Evolutionary conservation across 2,329 filamentous ascomycete genomes (phyloP).

Genomic region (Fusarium euwallaceae): DNA sequence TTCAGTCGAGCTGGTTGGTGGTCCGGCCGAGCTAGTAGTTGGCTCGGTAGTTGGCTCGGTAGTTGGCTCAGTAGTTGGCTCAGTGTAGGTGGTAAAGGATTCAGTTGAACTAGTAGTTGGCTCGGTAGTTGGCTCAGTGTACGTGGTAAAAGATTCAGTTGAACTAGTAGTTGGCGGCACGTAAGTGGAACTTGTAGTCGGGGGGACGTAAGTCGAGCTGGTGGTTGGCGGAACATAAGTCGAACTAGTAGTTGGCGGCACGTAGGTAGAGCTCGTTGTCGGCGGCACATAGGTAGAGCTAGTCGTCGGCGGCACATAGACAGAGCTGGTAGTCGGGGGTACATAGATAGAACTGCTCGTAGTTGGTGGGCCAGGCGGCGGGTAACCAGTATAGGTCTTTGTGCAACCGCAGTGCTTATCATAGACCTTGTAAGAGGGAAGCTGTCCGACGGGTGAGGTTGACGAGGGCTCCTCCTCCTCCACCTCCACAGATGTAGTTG

Average conservation of each 20-base stretch:
- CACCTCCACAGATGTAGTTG: not conserved
- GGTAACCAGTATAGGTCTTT: not conserved
- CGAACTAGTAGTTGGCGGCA: not conserved
- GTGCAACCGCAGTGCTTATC: slow-evolving; percentile 23
- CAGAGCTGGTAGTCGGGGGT: not conserved
- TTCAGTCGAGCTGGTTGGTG: not conserved
- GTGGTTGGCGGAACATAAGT: not conserved
- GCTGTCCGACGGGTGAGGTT: not conserved
- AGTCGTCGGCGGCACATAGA: not conserved
- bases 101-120: not conserved
- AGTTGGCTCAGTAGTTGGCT: not conserved
- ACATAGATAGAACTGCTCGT: not conserved
- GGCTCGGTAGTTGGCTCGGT: not conserved
- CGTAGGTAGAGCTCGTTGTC: not conserved
- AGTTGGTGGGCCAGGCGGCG: not conserved
- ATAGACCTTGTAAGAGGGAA: slow-evolving; percentile 12
- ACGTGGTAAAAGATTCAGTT: not conserved
- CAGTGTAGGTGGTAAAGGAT: not conserved
- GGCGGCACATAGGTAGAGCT: not conserved
- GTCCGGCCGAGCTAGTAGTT: not conserved
- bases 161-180: not conserved
- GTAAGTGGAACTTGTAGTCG: not conserved
- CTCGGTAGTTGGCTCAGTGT: not conserved
- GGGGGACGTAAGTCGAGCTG: not conserved
- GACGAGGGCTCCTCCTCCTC: not conserved